Evolutionary conservation across 2,329 filamentous ascomycete species (phyloP).

Genomic region (Paecilomyces fulvus): DNA sequence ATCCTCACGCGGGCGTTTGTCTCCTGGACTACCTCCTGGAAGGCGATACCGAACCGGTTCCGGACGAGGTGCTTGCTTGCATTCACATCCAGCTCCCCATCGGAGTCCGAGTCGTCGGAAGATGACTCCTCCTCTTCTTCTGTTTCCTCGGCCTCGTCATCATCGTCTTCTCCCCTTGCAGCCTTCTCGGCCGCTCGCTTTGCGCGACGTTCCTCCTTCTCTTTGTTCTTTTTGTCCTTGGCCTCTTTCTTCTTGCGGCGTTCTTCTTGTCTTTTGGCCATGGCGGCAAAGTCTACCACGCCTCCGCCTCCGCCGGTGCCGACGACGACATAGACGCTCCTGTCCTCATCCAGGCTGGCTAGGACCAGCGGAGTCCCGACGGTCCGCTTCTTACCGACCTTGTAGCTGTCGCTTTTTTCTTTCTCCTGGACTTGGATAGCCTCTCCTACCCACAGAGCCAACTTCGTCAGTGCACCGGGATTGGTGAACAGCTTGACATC

Average conservation of each 20-base stretch:
- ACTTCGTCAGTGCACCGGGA: slow-evolving; percentile 82
- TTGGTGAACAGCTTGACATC: slow-evolving; percentile 89
- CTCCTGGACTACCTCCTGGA: slow-evolving; percentile 88
- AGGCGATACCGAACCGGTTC: slow-evolving; percentile 89
- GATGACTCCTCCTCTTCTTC: slow-evolving; percentile 39
- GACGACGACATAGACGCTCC: slow-evolving; percentile 85
- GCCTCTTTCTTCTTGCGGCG: slow-evolving; percentile 54
- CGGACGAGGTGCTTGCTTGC: slow-evolving; percentile 61
- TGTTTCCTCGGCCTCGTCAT: slow-evolving; percentile 54
- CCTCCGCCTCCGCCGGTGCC: slow-evolving; percentile 83
- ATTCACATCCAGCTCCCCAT: slow-evolving; percentile 47
- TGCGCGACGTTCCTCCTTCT: slow-evolving; percentile 54
- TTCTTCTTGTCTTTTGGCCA: slow-evolving; percentile 60
- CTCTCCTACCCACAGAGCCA: slow-evolving; percentile 90
- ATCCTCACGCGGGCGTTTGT: slow-evolving; percentile 84
- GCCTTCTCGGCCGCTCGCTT: slow-evolving; percentile 46
- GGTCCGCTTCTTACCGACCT: slow-evolving; percentile 29
- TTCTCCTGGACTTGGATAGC: slow-evolving; percentile 84
- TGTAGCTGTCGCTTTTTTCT: slow-evolving; percentile 64
- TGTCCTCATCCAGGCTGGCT: slow-evolving; percentile 76
- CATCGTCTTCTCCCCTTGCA: slow-evolving; percentile 46
- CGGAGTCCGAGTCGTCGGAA: slow-evolving; percentile 44
- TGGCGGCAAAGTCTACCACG: slow-evolving; percentile 56
- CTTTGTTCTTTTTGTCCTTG: slow-evolving; percentile 55
- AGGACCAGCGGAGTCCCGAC: slow-evolving; percentile 76